Percentiles rank a stretch among this genome's conserved stretches.
These are phyloP conservation scores for Debaryomyces hansenii DNA, from an alignment of 805 yeast species.

Conservation along the genomic window DNA sequence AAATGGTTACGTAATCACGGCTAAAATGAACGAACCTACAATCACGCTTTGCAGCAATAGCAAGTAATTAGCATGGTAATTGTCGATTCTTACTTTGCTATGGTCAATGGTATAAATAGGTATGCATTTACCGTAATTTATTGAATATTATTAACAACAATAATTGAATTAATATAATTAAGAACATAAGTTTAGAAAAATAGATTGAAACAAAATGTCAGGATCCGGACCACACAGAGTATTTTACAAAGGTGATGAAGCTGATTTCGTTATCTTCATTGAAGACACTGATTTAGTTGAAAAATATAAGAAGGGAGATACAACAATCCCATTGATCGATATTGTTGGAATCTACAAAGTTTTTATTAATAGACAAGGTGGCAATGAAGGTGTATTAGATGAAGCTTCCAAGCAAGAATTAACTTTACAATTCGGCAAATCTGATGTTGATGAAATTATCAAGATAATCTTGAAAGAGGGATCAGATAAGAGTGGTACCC, in stretches of 20 bases:
- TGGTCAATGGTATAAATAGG: not conserved
- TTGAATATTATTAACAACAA: too few species aligned
- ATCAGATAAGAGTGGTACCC: slow-evolving; percentile 39
- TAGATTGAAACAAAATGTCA: too few species aligned
- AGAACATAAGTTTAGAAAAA: too few species aligned
- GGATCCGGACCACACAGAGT: slow-evolving; percentile 38
- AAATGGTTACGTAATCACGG: too few species aligned
- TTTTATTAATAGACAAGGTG: slow-evolving; percentile 63
- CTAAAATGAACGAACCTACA: not conserved
- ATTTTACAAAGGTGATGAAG: slow-evolving; percentile 62
- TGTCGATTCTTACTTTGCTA: not conserved
- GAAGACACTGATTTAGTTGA: slow-evolving; percentile 52
- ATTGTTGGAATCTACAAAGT: slow-evolving; percentile 66
- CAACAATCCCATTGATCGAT: slow-evolving; percentile 57
- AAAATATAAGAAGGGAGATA: slow-evolving; percentile 50
- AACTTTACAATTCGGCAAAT: slow-evolving; percentile 66
- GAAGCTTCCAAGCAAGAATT: slow-evolving; percentile 69
- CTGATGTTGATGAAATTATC: slow-evolving; percentile 56
- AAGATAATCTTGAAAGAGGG: slow-evolving; percentile 63
- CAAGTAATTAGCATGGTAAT: not conserved
- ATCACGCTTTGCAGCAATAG: not conserved
- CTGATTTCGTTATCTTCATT: slow-evolving; percentile 67
- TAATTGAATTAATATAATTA: too few species aligned
- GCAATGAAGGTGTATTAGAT: slow-evolving; percentile 69
- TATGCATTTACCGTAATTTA: too few species aligned